Evolutionary conservation across 2,329 filamentous ascomycete genomes (phyloP).

Genomic region (Cladophialophora chaetospira): DNA sequence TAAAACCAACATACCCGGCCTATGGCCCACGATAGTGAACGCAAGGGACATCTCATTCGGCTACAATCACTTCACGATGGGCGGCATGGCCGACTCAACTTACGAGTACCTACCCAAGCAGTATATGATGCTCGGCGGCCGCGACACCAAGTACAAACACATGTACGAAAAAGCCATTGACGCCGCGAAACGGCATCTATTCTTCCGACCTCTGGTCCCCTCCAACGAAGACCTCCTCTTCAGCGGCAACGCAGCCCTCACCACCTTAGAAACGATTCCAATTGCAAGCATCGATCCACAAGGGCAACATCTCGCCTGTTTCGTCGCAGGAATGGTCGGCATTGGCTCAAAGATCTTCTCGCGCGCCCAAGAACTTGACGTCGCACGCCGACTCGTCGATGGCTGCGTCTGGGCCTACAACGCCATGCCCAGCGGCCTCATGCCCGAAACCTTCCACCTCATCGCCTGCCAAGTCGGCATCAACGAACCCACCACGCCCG

Average conservation of each 20-base stretch:
- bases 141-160: constrained; percentile 62
- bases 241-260: constrained; percentile 51
- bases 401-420: constrained; percentile 67
- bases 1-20: constrained; percentile 41
- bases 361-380: constrained; percentile 55
- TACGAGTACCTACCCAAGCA: constrained; percentile 65
- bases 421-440: constrained; percentile 59
- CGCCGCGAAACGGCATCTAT: constrained; percentile 69
- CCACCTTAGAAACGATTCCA: constrained; percentile 33
- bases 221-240: constrained; percentile 69
- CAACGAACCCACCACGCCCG: constrained; percentile 37
- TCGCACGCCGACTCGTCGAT: constrained; percentile 61
- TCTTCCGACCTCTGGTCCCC: constrained; percentile 75
- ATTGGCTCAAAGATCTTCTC: constrained; percentile 65
- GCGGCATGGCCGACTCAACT: constrained; percentile 58
- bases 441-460: constrained; percentile 61
- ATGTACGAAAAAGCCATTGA: constrained; percentile 71
- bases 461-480: constrained; percentile 45
- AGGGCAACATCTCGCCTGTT: constrained; percentile 68
- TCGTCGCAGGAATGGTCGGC: constrained; percentile 69
- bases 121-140: constrained; percentile 75
- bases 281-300: constrained; percentile 35
- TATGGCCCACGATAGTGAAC: constrained; percentile 44
- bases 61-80: constrained; percentile 53
- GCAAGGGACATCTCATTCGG: constrained; percentile 34